phyloP scores from a whole-genome alignment of 192 early-diverging fungal genomes.

The Coemansia sp. region DNA sequence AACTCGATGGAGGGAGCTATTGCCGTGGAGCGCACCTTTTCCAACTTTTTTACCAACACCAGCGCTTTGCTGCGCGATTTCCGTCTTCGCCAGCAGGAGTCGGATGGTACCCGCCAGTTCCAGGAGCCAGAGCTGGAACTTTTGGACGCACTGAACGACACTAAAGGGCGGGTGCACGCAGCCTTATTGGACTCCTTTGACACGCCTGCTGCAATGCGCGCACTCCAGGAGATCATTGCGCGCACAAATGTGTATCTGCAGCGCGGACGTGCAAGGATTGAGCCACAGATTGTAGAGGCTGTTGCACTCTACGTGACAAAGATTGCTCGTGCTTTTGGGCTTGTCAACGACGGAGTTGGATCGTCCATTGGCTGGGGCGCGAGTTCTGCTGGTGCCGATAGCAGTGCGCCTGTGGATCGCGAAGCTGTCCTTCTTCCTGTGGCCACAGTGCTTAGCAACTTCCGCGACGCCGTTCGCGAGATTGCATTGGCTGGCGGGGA shows the following conservation, averaged over 20 bases:
- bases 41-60: conserved; percentile 89
- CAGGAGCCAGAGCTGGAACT: conserved; percentile 72
- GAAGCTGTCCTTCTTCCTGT: conserved; percentile 81
- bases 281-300: conserved; percentile 73
- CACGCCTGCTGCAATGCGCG: conserved; percentile 79
- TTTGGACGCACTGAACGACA: conserved; percentile 62
- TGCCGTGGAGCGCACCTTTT: conserved; percentile 73
- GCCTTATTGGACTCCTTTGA: conserved; percentile 94
- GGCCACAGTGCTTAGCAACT: conserved; percentile 75
- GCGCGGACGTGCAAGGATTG: conserved; percentile 61
- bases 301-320: conserved; percentile 80
- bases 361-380: conserved; percentile 71
- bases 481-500: conserved; percentile 62
- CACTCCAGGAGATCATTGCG: conserved; percentile 77
- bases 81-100: conserved; percentile 56
- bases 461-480: conserved; percentile 86
- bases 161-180: conserved; percentile 74
- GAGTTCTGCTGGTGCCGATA: conserved; percentile 24
- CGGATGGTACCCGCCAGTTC: conserved; percentile 74
- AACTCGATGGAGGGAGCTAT: conserved; percentile 77
- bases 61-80: conserved; percentile 76
- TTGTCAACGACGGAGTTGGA: conserved; percentile 62
- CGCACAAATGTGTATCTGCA: conserved; percentile 82
- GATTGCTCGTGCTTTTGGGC: conserved; percentile 85
- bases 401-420: conserved; percentile 23